Evolutionary conservation across 768 basidiomycete genomes (phyloP).

Genomic region (Tricholoma furcatifolium): DNA sequence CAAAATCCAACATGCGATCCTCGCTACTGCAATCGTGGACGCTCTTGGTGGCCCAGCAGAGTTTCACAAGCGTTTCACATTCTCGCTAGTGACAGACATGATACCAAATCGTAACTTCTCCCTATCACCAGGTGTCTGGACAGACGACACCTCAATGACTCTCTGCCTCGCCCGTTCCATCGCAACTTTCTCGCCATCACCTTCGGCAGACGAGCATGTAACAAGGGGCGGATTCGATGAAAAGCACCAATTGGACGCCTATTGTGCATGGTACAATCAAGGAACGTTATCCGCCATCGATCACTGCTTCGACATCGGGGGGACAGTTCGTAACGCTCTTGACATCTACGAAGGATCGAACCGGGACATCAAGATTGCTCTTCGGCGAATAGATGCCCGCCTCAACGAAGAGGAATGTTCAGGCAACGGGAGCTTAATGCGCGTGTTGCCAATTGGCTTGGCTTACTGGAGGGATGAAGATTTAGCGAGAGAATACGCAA

Average conservation of each 20-base stretch:
- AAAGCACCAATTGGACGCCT: conserved; percentile 16
- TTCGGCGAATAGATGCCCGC: conserved; percentile 27
- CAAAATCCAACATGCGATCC: conserved; percentile 39
- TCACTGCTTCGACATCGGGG: conserved; percentile 33
- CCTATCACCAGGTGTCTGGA: conserved; percentile 40
- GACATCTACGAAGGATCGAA: conserved; percentile 22
- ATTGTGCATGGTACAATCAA: conserved; percentile 11
- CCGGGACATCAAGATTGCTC: conserved; percentile 19
- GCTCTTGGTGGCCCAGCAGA: conserved; percentile 46
- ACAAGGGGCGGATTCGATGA: conserved; percentile 18
- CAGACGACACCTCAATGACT: conserved; percentile 48
- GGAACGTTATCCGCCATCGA: conserved; percentile 18
- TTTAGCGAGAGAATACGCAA: conserved; percentile 29
- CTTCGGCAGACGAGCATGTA: not conserved
- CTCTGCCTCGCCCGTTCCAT: conserved; percentile 43
- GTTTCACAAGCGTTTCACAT: conserved; percentile 37
- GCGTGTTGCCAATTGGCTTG: conserved; percentile 42
- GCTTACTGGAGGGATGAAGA: conserved; percentile 38
- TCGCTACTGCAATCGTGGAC: conserved; percentile 42
- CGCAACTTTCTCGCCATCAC: conserved; percentile 24
- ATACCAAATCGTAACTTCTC: conserved; percentile 35
- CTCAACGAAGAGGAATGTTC: conserved; percentile 25
- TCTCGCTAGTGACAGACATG: conserved; percentile 35
- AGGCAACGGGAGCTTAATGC: conserved; percentile 46
- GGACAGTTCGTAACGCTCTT: conserved; percentile 33